A percentile compares a stretch with the other conserved stretches of the same genome.
These are phyloP conservation scores for Pilatotrama ljubarskyi DNA, from an alignment of 768 basidiomycete species.

Conservation along the genomic window DNA sequence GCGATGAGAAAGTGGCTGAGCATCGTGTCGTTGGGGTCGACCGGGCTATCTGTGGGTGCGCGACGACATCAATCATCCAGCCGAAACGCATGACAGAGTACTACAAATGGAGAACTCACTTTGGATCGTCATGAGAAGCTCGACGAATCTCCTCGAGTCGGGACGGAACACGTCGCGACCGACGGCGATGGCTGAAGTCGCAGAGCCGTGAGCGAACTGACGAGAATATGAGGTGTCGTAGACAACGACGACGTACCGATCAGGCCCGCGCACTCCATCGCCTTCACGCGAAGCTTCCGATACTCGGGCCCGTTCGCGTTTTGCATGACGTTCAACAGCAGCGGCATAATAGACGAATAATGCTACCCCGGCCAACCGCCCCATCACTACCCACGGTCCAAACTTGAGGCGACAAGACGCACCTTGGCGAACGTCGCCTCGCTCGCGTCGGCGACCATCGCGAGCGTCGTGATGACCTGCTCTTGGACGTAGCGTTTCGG, in stretches of 20 bases:
- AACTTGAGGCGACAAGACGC: constrained; percentile 6
- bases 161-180: constrained; percentile 77
- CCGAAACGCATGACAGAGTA: neutral
- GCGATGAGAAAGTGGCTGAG: constrained; percentile 74
- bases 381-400: neutral
- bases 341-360: constrained; percentile 78
- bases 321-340: constrained; percentile 71
- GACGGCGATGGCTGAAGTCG: constrained; percentile 72
- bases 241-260: constrained; percentile 51
- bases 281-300: constrained; percentile 70
- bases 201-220: no score
- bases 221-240: neutral
- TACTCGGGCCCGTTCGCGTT: constrained; percentile 71
- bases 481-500: constrained; percentile 76
- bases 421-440: constrained; percentile 78
- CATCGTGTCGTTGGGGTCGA: constrained; percentile 72
- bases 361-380: constrained; percentile 43
- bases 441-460: constrained; percentile 88
- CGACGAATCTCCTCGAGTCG: constrained; percentile 71
- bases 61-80: neutral
- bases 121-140: constrained; percentile 75
- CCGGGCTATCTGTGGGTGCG: constrained; percentile 52
- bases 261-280: constrained; percentile 89
- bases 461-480: constrained; percentile 83
- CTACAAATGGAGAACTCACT: no score